Base-by-base conservation (phyloP, 805 yeast species). In the Wickerhamomyces kurtzmanii region DNA sequence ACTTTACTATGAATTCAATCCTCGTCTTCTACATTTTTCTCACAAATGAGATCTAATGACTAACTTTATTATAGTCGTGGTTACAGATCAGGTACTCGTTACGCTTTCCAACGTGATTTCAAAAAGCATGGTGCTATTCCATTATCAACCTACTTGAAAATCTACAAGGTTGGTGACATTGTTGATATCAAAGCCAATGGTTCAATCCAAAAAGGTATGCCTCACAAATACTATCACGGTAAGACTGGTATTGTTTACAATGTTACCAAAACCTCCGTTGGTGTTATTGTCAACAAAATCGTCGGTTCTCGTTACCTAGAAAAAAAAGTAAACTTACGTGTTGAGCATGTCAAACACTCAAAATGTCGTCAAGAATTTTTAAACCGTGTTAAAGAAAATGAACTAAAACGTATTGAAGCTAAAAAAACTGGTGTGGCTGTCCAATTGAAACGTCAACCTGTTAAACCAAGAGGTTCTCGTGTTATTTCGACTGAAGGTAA, bases 191-290 rank as follows among this genome's bases (percentile, higher is more conserved):
- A 84, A 74, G 98, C 93, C 67, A 91, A 91, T 66, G 96, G 96
- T 77, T 75, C 98, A 51, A 75, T 87, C 76, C 97, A 91, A 67
- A 87, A 89, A 81, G 96, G 97, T 84, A 85, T 91, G 96, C 98
- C 98, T 66, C 95, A 85, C 86, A 91, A 91, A 76, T 87, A 75
- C 82, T 91, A 91, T 96, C 96, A 91, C 78, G 98, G 98, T 71
- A 91, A 87, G 80, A 91, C 98, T 49, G 98, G 98, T 80, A 84
- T 91, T 54, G 77, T 91, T 48, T 91, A 77, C 94, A 91, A 91
- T 79, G 93, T 91, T 51, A 89, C 98, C 81, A 91, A 84, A 78
- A 70, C 94, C 43, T 73, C 98, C 45, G 97, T 91, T 47, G 98
- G 98, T 81, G 91, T 91, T 54, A 84, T 91, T 59, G 67, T 91